Base-by-base conservation (phyloP, 106 monocot species). In the Platanthera zijinensis region DNA sequence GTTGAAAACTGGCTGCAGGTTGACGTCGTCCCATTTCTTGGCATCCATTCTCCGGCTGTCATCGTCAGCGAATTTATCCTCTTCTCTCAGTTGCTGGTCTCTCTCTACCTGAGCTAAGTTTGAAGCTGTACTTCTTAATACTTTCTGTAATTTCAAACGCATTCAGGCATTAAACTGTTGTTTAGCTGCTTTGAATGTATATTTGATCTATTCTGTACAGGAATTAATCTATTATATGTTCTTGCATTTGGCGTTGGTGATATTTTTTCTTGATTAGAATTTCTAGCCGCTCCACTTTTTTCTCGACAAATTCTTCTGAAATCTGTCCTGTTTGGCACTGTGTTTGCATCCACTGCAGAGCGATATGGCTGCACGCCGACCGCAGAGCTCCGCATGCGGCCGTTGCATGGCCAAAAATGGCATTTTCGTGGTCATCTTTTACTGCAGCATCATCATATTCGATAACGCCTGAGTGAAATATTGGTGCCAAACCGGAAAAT, bases 1-100 rank as follows among this genome's bases (percentile, higher is more conserved):
- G 80, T 99, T 18, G 94, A 99, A 82, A 84, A 86, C 21, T 94
- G 86, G 87, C 80, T 99, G 76, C 97, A 99, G 80, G 97, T 99
- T 28, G 94, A 99, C 72, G 83, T 94, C 11, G 94, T 99, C 21
- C 97, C 97, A 12, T 90, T 99, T 70, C 81, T 94, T 12, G 97
- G 94, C 49, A 82, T 94, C 30, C 94, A 84, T 80, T 99, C 97
- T 61, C 91, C 97, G 52, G 91, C 91, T 7, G 94, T 99, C n/a
- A 85, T 99, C 72, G 82, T 99, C 49, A 90, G 89, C 71, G 97
- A 94, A 82, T 94, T 99, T 67, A 84, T 99, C 76, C 88, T 99
- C 52, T 80, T 99, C 79, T 92, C 91, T 6, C 94, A 99, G 80
- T 71, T 99, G 30, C 69, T 99, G 52, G 83, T 79, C 1, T 99